A percentile compares a stretch with the other conserved stretches of the same genome.
These are phyloP conservation scores for Malus fusca DNA, from an alignment of 306 rosid species.

Conservation along the genomic window DNA sequence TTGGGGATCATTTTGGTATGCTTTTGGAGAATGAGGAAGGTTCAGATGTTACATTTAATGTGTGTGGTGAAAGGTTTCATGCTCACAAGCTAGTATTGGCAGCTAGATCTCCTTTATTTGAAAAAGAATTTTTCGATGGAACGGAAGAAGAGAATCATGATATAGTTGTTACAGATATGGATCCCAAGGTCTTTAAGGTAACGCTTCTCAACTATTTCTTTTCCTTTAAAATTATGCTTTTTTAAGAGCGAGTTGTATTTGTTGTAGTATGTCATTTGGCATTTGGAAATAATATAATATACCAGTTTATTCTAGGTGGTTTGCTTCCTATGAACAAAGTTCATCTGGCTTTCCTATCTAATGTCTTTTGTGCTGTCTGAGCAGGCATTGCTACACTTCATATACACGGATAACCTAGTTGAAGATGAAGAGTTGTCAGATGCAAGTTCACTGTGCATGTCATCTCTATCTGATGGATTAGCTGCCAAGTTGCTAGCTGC, in stretches of 20 bases:
- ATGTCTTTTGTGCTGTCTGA: conserved; percentile 25
- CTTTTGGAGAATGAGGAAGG: conserved; percentile 81
- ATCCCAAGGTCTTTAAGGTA: conserved; percentile 97
- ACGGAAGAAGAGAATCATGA: conserved; percentile 56
- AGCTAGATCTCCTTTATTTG: conserved; percentile 79
- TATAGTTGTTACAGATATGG: conserved; percentile 56
- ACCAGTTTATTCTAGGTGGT: not conserved
- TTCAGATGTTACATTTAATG: conserved; percentile 76
- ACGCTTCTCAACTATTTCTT: not conserved
- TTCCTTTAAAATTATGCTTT: not conserved
- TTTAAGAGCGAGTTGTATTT: not conserved
- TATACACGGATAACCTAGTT: conserved; percentile 70
- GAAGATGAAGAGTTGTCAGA: conserved; percentile 74
- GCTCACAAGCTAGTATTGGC: conserved; percentile 90
- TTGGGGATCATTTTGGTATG: conserved; percentile 65
- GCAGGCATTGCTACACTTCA: conserved; percentile 91
- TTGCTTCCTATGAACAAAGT: not conserved
- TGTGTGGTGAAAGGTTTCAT: conserved; percentile 72
- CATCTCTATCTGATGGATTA: conserved; percentile 60
- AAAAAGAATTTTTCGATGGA: conserved; percentile 46
- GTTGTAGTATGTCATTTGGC: not conserved
- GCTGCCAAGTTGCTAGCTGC: conserved; percentile 89
- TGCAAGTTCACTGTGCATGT: conserved; percentile 50
- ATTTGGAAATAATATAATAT: not conserved
- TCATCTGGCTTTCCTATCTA: conserved; percentile 3